These are phyloP conservation scores for Lactarius akahatsu DNA, from an alignment of 768 basidiomycete species.

Conservation along the genomic window DNA sequence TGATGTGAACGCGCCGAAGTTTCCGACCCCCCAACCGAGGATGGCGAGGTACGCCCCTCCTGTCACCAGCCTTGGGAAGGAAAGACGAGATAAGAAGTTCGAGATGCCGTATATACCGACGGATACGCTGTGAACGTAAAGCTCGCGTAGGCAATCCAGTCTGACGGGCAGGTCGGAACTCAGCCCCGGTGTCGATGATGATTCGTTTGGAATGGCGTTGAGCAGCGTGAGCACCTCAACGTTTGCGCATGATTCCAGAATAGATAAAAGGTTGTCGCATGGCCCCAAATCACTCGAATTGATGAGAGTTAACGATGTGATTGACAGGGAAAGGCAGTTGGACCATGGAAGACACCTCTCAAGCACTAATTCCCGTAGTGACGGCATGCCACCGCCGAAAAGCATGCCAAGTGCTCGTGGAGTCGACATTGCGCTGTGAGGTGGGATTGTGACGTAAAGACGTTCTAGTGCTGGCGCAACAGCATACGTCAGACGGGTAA, in stretches of 20 bases:
- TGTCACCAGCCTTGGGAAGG: background rate
- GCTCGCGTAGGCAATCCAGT: background rate
- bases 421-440: constrained; percentile 3
- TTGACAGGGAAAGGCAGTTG: constrained; percentile 1
- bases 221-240: constrained; percentile 12
- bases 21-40: background rate
- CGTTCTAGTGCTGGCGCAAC: constrained; percentile 3
- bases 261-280: constrained; percentile 3
- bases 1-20: background rate
- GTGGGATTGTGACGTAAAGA: constrained; percentile 3
- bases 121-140: constrained; percentile 11
- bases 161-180: constrained; percentile 12
- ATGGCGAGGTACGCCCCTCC: constrained; percentile 12
- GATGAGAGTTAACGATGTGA: constrained; percentile 5
- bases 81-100: constrained; percentile 7
- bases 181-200: constrained; percentile 12
- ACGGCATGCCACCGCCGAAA: constrained; percentile 14
- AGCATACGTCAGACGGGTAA: background rate
- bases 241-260: constrained; percentile 2
- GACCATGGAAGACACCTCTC: constrained; percentile 6
- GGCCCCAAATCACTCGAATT: constrained; percentile 7
- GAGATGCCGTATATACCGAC: constrained; percentile 7
- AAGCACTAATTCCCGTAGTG: constrained; percentile 5
- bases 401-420: background rate
- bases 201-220: constrained; percentile 1